A percentile compares a stretch with the other conserved stretches of the same genome.
Conservation (phyloP, 371 early-diverging fungal species). For the Blakeslea trispora region DNA sequence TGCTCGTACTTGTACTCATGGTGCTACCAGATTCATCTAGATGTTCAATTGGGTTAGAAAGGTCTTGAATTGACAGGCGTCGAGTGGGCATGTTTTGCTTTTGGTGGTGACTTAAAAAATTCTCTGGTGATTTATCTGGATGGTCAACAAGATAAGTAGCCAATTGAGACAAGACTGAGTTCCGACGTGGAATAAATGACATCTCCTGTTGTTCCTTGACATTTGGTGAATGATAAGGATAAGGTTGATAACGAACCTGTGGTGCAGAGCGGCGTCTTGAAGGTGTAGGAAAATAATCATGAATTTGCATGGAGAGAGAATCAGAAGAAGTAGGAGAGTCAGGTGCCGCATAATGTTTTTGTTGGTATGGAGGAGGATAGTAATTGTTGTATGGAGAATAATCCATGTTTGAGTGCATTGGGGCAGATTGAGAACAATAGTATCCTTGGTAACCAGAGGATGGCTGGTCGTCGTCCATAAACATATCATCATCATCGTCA, state of each 20-base stretch:
- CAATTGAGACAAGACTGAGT: slow-evolving; percentile 33
- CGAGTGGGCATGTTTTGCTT: slow-evolving; percentile 18
- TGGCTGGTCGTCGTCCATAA: background rate
- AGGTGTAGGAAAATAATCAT: background rate
- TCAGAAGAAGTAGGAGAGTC: slow-evolving; percentile 17
- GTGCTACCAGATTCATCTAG: slow-evolving; percentile 8
- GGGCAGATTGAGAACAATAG: no score
- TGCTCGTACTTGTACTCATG: background rate
- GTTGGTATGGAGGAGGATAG: background rate
- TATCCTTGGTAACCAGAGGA: no score
- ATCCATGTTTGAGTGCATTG: no score
- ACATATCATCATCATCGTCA: slow-evolving; percentile 13
- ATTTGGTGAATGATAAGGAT: slow-evolving; percentile 18
- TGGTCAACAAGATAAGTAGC: slow-evolving; percentile 40
- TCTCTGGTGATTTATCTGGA: slow-evolving; percentile 43
- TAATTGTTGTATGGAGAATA: no score
- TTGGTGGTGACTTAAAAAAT: slow-evolving; percentile 23
- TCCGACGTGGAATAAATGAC: slow-evolving; percentile 12
- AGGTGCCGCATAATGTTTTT: slow-evolving; percentile 52
- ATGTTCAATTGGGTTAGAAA: slow-evolving; percentile 44
- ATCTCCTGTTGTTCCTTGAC: slow-evolving; percentile 1
- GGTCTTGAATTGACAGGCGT: slow-evolving; percentile 41
- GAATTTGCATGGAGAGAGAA: background rate
- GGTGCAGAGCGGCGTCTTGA: slow-evolving; percentile 23
- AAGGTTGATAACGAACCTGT: slow-evolving; percentile 33